A percentile compares a stretch with the other conserved stretches of the same genome.
Evolutionary conservation across 306 rosid species (phyloP).

Genomic region (Casuarina equisetifolia): DNA sequence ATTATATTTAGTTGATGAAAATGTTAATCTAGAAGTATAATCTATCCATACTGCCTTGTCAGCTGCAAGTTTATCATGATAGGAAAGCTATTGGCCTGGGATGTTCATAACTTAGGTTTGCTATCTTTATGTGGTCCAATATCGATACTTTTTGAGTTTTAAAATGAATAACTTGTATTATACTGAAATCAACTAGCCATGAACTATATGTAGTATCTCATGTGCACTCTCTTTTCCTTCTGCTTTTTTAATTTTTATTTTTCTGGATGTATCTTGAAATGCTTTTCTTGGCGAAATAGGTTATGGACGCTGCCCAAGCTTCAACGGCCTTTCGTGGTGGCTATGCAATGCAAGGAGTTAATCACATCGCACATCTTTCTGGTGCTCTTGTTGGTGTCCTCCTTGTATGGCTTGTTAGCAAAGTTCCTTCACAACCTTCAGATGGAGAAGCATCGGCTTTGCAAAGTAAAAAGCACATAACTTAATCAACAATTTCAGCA

Average conservation of each 20-base stretch:
- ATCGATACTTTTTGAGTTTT: not conserved
- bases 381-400: conserved; percentile 96
- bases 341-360: conserved; percentile 62
- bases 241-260: not conserved
- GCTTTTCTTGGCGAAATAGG: conserved; percentile 44
- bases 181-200: not conserved
- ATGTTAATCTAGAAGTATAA: too few species aligned
- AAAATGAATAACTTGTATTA: not conserved
- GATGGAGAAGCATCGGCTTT: conserved; percentile 31
- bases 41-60: too few species aligned
- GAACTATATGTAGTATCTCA: not conserved
- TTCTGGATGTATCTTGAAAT: not conserved
- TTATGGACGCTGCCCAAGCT: conserved; percentile 98
- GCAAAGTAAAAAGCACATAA: conserved; percentile 29
- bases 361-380: conserved; percentile 93
- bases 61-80: too few species aligned
- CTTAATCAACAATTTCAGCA: conserved; percentile 5
- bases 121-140: not conserved
- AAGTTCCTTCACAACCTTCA: conserved; percentile 66
- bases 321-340: conserved; percentile 63
- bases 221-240: not conserved
- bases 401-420: conserved; percentile 88
- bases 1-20: too few species aligned
- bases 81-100: not conserved
- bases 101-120: conserved; percentile 8